phyloP scores from a whole-genome alignment of 441 rosid genomes.

The Breynia disticha region DNA sequence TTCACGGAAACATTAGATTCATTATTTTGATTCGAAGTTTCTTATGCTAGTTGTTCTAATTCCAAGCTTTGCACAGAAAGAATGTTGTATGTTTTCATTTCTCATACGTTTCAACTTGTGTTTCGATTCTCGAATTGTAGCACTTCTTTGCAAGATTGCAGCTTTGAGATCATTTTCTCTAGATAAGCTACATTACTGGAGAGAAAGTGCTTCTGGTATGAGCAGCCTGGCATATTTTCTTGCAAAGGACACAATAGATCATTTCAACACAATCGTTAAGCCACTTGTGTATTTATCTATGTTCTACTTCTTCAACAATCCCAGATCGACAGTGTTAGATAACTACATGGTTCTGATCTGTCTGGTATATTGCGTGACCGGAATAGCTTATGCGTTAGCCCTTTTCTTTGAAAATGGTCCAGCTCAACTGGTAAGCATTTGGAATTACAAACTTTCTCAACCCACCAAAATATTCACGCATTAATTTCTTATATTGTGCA shows the following conservation, averaged over 20 bases:
- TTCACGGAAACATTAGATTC: background rate
- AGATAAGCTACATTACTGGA: slow-evolving; percentile 86
- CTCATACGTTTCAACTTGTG: background rate
- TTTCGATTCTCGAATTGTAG: slow-evolving; percentile 27
- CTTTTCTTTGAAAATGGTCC: slow-evolving; percentile 72
- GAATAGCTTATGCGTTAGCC: slow-evolving; percentile 76
- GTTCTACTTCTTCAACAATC: slow-evolving; percentile 97
- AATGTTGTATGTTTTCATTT: too few relatives aligned
- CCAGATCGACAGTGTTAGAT: slow-evolving; percentile 67
- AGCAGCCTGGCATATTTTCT: slow-evolving; percentile 90
- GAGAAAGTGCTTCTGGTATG: slow-evolving; percentile 85
- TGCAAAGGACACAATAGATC: slow-evolving; percentile 85
- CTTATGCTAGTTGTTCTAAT: too few relatives aligned
- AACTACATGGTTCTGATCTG: slow-evolving; percentile 68
- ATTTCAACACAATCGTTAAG: slow-evolving; percentile 81
- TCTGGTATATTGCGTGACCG: slow-evolving; percentile 88
- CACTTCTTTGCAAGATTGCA: slow-evolving; percentile 85
- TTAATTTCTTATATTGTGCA: slow-evolving; percentile 16
- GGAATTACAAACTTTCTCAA: background rate
- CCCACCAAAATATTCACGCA: too few relatives aligned
- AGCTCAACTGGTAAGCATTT: slow-evolving; percentile 77
- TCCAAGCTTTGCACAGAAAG: too few relatives aligned
- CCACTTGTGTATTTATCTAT: slow-evolving; percentile 84
- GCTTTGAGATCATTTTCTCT: slow-evolving; percentile 84
- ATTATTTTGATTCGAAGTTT: too few relatives aligned